Evolutionary conservation across 2,329 filamentous ascomycete genomes (phyloP), one percentile per base, ranked within the genome.

Genomic region (Colletotrichum aenigma): DNA sequence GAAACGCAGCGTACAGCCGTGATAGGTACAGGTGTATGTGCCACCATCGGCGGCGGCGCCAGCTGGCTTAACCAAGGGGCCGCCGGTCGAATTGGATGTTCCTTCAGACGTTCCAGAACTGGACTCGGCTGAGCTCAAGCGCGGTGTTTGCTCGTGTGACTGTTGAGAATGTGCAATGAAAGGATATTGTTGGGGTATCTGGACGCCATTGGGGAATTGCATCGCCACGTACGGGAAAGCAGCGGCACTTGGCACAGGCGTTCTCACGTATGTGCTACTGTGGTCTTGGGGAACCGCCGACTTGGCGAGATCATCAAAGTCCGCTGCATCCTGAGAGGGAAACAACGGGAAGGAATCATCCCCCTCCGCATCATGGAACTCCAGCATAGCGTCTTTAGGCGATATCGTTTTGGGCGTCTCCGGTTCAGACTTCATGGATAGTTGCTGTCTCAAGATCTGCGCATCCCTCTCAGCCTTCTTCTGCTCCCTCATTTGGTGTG

Each of bases 1-100:
- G 81, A 99, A 99, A 69, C 97, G 94, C 79, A 94, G 88, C 1
- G 93, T 93, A 82, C 97, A 98, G 13, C 96, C 95, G 81, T 98
- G 96, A 81, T 98, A 98, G 1, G 96, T 98, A 85, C 97, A 99
- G 2, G 96, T 98, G 86, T 98, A 99, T 0, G 96, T 98, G 15
- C 96, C 96, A 24, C 93, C 91, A 78, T 98, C 95, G 0, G 95
- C 94, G 18, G 88, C 88, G 3, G 93, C 92, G 55, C 92, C 89
- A 3, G 87, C 83, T 0, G 95, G 95, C 48, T 89, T 87, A 43
- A 81, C 81, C 7, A 75, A 79, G 10, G 85, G 83, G 12, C 82
- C 85, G 32, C 78, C 80, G 75, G 69, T 81, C 60, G 30, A 84
- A 79, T 78, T 83, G 34, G 79, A 82, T 10, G 65, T 56, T 18